These are phyloP conservation scores for Ceratocystis smalleyi DNA, from an alignment of 2,329 filamentous ascomycete genomes.

Conservation along the genomic window DNA sequence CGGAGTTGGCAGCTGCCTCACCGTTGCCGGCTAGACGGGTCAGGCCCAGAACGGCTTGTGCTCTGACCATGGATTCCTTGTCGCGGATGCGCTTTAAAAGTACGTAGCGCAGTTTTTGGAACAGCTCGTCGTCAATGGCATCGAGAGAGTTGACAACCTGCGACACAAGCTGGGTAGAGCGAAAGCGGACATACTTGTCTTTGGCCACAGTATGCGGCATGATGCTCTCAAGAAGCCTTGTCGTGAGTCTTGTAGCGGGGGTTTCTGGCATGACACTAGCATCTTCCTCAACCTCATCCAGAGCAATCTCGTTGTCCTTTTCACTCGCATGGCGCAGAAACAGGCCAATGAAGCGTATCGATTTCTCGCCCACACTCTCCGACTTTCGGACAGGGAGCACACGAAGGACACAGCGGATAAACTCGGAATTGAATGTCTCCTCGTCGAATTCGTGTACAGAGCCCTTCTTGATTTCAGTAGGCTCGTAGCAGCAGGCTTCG, in stretches of 20 bases:
- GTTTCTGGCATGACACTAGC: constrained; percentile 63
- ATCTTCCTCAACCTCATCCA: constrained; percentile 49
- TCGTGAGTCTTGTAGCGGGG: constrained; percentile 64
- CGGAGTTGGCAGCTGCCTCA: constrained; percentile 53
- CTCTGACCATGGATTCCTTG: constrained; percentile 82
- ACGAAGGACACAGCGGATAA: constrained; percentile 66
- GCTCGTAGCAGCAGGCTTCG: constrained; percentile 62
- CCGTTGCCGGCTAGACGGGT: constrained; percentile 68
- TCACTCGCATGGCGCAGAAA: constrained; percentile 62
- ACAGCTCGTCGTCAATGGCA: constrained; percentile 81
- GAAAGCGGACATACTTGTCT: constrained; percentile 83
- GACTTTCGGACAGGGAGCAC: constrained; percentile 82
- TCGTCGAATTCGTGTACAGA: constrained; percentile 58
- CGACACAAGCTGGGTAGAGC: constrained; percentile 76
- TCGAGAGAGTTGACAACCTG: constrained; percentile 88
- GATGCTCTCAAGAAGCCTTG: constrained; percentile 55
- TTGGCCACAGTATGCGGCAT: constrained; percentile 68
- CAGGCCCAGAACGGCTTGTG: constrained; percentile 84
- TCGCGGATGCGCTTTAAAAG: constrained; percentile 77
- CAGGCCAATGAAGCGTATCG: constrained; percentile 71
- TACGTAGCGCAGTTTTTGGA: constrained; percentile 62
- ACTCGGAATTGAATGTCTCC: constrained; percentile 73
- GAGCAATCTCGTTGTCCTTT: constrained; percentile 54
- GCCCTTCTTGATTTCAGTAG: constrained; percentile 34
- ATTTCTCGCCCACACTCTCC: constrained; percentile 72